A percentile compares a stretch with the other conserved stretches of the same genome.
Conservation (phyloP, 345 rosid species). For the Bruguiera parviflora region DNA sequence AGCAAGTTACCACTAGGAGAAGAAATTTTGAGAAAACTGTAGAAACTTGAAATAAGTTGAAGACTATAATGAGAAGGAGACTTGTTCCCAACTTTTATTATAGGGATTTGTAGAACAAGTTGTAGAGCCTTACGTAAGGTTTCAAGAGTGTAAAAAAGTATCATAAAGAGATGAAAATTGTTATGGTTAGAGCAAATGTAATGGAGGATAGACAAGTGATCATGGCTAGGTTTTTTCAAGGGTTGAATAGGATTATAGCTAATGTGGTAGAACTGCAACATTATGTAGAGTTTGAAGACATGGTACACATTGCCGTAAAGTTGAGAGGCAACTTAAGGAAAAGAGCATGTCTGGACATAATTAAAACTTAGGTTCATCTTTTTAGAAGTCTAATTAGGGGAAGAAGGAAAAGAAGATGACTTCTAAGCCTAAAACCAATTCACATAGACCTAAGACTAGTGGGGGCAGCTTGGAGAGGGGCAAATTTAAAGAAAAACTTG, state of each 20-base stretch:
- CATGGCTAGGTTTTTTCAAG: not conserved
- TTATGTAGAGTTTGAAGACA: not conserved
- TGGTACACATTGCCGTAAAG: not conserved
- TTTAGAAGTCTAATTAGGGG: not conserved
- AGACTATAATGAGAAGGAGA: too few species aligned
- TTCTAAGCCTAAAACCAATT: not conserved
- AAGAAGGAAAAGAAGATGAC: not conserved
- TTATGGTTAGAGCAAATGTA: not conserved
- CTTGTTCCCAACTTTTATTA: too few species aligned
- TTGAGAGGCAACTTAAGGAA: not conserved
- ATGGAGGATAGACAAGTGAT: not conserved
- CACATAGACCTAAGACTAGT: too few species aligned
- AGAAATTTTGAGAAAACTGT: too few species aligned
- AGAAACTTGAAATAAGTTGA: too few species aligned
- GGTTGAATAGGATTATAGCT: not conserved
- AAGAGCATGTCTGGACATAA: not conserved
- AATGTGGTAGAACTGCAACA: not conserved
- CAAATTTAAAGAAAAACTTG: too few species aligned
- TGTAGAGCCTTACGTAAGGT: not conserved
- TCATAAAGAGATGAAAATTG: not conserved
- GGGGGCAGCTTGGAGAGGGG: too few species aligned
- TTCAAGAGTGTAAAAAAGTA: not conserved
- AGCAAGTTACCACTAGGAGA: too few species aligned
- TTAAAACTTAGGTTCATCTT: not conserved
- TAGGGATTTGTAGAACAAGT: not conserved